phyloP scores from a whole-genome alignment of 1,284 basidiomycete genomes.

The Cryptococcus amylolentus region DNA sequence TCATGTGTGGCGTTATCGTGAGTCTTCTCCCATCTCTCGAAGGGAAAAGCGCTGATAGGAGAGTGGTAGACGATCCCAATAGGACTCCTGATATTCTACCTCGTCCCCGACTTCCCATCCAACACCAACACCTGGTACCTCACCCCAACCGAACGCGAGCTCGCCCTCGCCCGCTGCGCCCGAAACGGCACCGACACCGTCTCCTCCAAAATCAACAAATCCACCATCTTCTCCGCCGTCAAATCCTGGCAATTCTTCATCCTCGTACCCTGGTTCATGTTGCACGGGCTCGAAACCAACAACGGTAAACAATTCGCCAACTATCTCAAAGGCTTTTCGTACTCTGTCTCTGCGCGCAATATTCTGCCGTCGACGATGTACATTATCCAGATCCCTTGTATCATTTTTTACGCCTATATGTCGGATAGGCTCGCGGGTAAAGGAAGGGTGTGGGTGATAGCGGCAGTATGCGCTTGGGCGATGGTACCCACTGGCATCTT shows the following conservation, averaged over 20 bases:
- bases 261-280: slow-evolving; percentile 12
- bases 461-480: slow-evolving; percentile 15
- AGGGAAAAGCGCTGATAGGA: neutral
- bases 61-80: no score
- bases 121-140: slow-evolving; percentile 26
- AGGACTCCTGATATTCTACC: slow-evolving; percentile 5
- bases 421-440: slow-evolving; percentile 8
- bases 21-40: slow-evolving; percentile 15
- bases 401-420: slow-evolving; percentile 15
- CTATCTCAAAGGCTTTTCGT: slow-evolving; percentile 14
- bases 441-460: slow-evolving; percentile 2
- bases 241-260: slow-evolving; percentile 17
- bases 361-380: slow-evolving; percentile 15
- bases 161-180: slow-evolving; percentile 11
- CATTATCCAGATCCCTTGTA: slow-evolving; percentile 15
- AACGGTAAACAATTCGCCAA: slow-evolving; percentile 5
- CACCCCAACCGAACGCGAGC: slow-evolving; percentile 14
- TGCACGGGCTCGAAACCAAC: slow-evolving; percentile 17
- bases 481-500: slow-evolving; percentile 18
- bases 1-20: slow-evolving; percentile 16
- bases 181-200: slow-evolving; percentile 9
- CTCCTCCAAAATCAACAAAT: slow-evolving; percentile 4
- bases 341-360: slow-evolving; percentile 16
- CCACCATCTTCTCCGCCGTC: slow-evolving; percentile 7
- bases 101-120: slow-evolving; percentile 23